Evolutionary conservation across 441 rosid genomes (phyloP), one percentile per base, ranked within the genome.

Genomic region (Croton setiger): DNA sequence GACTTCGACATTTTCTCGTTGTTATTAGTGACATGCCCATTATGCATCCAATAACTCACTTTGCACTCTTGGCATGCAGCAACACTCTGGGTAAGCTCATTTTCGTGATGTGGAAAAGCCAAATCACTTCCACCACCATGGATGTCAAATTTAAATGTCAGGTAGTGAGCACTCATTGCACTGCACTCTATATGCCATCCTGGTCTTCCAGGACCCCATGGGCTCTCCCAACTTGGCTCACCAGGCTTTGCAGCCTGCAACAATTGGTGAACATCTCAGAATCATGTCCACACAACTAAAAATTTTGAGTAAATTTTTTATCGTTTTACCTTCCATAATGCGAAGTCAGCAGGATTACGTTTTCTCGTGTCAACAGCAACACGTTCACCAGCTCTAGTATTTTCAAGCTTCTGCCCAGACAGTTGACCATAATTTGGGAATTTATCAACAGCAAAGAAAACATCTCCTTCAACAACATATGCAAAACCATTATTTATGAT

Each of bases 161-260:
- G 84, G 80, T 88, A 90, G 68, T 78, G 83, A 47, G 87, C 92
- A 86, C 95, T 95, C 99, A 92, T 95, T 18, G 98, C 97, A 75
- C 99, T 92, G 87, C 99, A 95, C 80, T 95, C 99, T n/a, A 95
- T 95, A 71, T 95, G 98, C 98, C 99, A 92, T 52, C 99, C 98
- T 4, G 98, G 97, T 76, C 99, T 85, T 63, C 99, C 97, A 54
- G 23, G 84, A 72, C 97, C 98, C 98, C 98, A 92, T 0, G 89
- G 88, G 65, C 98, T 95, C 55, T 86, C 90, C 98, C 98, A 95
- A 52, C 84, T 79, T 48, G 93, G 95, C 74, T 95, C 99, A 59
- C 80, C 95, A 27, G 88, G 88, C 77, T 92, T 95, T 60, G 93
- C 97, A 37, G 97, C 88, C 98, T 92, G n/a, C n/a, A n/a, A 85